Conservation (phyloP, 331 rosid species). For the Malus hybrid region DNA sequence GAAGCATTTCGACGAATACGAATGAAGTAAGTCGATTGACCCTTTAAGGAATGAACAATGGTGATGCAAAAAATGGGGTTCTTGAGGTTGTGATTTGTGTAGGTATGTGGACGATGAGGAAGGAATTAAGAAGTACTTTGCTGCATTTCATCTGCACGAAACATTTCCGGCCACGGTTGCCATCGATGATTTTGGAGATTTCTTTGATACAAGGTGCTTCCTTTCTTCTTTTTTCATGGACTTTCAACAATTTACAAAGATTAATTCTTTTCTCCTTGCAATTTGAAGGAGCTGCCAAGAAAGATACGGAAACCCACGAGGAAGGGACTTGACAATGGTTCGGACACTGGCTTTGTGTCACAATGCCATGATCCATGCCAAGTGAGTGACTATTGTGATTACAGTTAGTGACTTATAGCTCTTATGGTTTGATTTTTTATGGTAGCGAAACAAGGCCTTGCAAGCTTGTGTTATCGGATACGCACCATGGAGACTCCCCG, state of each 20-base stretch:
- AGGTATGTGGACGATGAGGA: constrained; percentile 76
- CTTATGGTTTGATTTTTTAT: neutral
- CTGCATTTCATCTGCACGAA: constrained; percentile 70
- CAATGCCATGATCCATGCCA: constrained; percentile 63
- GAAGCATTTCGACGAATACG: constrained; percentile 51
- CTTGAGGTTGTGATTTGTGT: neutral
- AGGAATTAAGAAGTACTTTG: constrained; percentile 71
- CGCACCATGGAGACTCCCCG: constrained; percentile 74
- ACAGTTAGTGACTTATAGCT: neutral
- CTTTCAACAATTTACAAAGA: too few relatives aligned
- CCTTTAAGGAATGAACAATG: neutral
- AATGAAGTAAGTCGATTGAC: constrained; percentile 47
- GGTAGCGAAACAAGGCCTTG: constrained; percentile 56
- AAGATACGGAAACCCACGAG: constrained; percentile 54
- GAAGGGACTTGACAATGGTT: constrained; percentile 81
- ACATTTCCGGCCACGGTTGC: constrained; percentile 60
- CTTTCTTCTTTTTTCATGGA: neutral
- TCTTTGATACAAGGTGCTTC: constrained; percentile 56
- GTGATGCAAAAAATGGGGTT: neutral
- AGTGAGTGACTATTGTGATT: constrained; percentile 36
- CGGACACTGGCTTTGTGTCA: constrained; percentile 76
- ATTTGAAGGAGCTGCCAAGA: constrained; percentile 60
- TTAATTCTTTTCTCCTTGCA: too few relatives aligned
- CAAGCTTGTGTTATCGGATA: constrained; percentile 74
- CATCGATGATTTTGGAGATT: constrained; percentile 75